These are phyloP conservation scores for Tetrapyrgos nigripes DNA, from an alignment of 1,284 basidiomycete species.

Conservation along the genomic window DNA sequence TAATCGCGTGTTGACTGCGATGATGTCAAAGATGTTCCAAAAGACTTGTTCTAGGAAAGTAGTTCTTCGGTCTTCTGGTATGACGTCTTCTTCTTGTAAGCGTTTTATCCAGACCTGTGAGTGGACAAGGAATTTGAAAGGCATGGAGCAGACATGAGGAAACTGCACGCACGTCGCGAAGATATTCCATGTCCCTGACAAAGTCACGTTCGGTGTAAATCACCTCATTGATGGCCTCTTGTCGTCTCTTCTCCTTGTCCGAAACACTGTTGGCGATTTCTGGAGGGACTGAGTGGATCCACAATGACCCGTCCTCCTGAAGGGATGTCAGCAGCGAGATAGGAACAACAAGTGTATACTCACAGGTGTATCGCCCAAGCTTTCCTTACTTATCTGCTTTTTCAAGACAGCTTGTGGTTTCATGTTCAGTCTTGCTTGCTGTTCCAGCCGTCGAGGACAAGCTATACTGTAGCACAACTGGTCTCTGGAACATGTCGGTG, in stretches of 20 bases:
- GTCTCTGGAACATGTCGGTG: constrained; percentile 95
- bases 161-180: constrained; percentile 80
- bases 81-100: constrained; percentile 78
- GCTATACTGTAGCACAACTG: constrained; percentile 96
- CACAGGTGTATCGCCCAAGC: constrained; percentile 82
- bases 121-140: constrained; percentile 11
- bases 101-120: constrained; percentile 91
- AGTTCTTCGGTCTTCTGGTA: constrained; percentile 78
- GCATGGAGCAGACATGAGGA: constrained; percentile 5
- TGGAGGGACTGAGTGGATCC: constrained; percentile 96
- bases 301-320: constrained; percentile 91
- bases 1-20: constrained; percentile 88
- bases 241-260: constrained; percentile 93
- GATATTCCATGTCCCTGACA: constrained; percentile 97
- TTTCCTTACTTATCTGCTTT: constrained; percentile 83
- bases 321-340: constrained; percentile 11
- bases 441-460: constrained; percentile 93
- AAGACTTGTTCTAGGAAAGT: constrained; percentile 96
- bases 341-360: constrained; percentile 28
- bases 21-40: constrained; percentile 97
- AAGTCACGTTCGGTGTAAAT: constrained; percentile 99
- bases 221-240: constrained; percentile 99
- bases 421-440: constrained; percentile 92
- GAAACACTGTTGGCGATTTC: constrained; percentile 94
- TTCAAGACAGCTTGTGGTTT: constrained; percentile 91